Percentiles rank a stretch among this genome's conserved stretches.
phyloP scores from a whole-genome alignment of 768 basidiomycete species.

The Leucocoprinus birnbaumii region DNA sequence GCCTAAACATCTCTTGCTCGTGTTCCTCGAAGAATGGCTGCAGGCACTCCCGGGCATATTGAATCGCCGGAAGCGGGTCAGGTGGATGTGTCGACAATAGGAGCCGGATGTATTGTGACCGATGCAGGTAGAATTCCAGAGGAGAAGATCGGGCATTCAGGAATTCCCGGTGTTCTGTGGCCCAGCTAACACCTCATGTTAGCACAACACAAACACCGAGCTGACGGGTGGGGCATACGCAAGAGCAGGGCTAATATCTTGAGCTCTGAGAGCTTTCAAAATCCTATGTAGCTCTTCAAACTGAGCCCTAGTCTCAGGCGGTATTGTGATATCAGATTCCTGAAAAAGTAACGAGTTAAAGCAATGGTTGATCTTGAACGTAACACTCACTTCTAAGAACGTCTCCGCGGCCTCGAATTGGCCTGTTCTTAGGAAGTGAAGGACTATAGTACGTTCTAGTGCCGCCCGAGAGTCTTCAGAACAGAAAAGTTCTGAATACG shows the following conservation, averaged over 20 bases:
- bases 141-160: slow-evolving; percentile 70
- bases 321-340: slow-evolving; percentile 67
- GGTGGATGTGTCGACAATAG: slow-evolving; percentile 62
- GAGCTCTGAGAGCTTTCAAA: slow-evolving; percentile 58
- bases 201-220: background rate
- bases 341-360: slow-evolving; percentile 22
- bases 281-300: slow-evolving; percentile 75
- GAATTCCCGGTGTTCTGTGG: slow-evolving; percentile 59
- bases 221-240: slow-evolving; percentile 37
- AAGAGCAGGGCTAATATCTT: slow-evolving; percentile 77
- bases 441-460: slow-evolving; percentile 66
- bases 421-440: slow-evolving; percentile 79
- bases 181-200: slow-evolving; percentile 62
- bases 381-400: slow-evolving; percentile 62
- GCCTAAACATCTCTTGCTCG: slow-evolving; percentile 59
- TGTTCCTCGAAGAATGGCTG: slow-evolving; percentile 63
- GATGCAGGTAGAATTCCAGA: slow-evolving; percentile 87
- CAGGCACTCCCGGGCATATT: slow-evolving; percentile 71
- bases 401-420: slow-evolving; percentile 75
- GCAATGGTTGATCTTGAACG: background rate
- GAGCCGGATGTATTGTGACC: slow-evolving; percentile 84
- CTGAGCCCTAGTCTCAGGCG: slow-evolving; percentile 44
- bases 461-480: slow-evolving; percentile 57
- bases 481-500: slow-evolving; percentile 65
- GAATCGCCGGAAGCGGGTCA: slow-evolving; percentile 56